Percentiles rank a stretch among this genome's conserved stretches.
Evolutionary conservation across 371 early-diverging fungal genomes (phyloP).

Genomic region (Mortierella sp.): DNA sequence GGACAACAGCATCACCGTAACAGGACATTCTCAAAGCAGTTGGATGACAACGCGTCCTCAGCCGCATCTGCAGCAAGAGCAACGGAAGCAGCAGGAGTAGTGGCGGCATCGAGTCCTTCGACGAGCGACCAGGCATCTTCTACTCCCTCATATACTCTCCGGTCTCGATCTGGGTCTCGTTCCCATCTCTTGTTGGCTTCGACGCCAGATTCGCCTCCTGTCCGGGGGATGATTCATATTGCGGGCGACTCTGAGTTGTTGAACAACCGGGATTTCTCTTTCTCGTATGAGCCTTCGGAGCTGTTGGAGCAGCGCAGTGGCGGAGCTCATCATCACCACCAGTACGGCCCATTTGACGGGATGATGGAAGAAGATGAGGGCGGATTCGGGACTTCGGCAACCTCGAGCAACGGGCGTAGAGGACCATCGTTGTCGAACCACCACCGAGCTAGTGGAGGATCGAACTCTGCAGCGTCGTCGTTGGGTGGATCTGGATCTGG

Average conservation of each 20-base stretch:
- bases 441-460: neutral
- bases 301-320: conserved; percentile 34
- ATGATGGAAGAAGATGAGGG: conserved; percentile 34
- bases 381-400: conserved; percentile 30
- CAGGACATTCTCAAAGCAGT: conserved; percentile 15
- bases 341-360: conserved; percentile 26
- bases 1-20: conserved; percentile 36
- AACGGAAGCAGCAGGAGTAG: neutral
- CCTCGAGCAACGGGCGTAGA: conserved; percentile 7
- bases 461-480: neutral
- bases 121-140: conserved; percentile 21
- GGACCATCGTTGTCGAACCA: neutral
- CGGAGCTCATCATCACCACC: conserved; percentile 1
- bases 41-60: conserved; percentile 19
- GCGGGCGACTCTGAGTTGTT: conserved; percentile 45
- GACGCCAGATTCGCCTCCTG: conserved; percentile 51
- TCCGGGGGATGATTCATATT: conserved; percentile 41
- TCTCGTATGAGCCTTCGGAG: conserved; percentile 50
- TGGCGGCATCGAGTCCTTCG: neutral
- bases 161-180: conserved; percentile 45
- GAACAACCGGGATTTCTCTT: conserved; percentile 54
- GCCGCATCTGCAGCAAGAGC: neutral
- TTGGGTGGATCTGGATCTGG: neutral
- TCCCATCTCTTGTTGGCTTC: conserved; percentile 25
- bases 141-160: conserved; percentile 20